Evolutionary conservation across 257 asterid genomes (phyloP).

Genomic region (Lantana camara): DNA sequence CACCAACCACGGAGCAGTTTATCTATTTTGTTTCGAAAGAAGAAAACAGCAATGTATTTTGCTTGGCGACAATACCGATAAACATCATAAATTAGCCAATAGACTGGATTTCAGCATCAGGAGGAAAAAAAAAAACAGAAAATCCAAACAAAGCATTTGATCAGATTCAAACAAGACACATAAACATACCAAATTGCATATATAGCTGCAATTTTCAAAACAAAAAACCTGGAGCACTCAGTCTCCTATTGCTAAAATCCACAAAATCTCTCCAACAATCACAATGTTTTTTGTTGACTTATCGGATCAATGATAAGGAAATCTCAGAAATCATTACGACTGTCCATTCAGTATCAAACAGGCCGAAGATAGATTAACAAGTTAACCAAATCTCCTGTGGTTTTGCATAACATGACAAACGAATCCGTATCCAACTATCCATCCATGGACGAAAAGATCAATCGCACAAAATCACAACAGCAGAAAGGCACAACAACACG

Average conservation of each 20-base stretch:
- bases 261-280: neutral
- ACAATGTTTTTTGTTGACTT: neutral
- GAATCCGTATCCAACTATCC: neutral
- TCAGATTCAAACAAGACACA: conserved; percentile 9
- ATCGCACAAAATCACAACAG: neutral
- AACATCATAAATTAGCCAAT: conserved; percentile 8
- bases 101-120: neutral
- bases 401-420: too few species aligned
- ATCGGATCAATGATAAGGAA: conserved; percentile 13
- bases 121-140: too few species aligned
- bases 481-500: neutral
- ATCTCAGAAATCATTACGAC: neutral
- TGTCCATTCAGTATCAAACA: neutral
- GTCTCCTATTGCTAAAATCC: conserved; percentile 6
- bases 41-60: neutral
- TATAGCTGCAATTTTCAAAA: neutral
- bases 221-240: neutral
- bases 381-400: neutral
- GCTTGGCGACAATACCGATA: conserved; percentile 23
- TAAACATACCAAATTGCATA: neutral
- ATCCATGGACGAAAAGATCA: neutral
- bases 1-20: neutral
- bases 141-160: neutral
- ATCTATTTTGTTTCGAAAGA: neutral
- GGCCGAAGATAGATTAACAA: neutral